phyloP scores from a whole-genome alignment of 441 rosid genomes.

The Viola pubescens region DNA sequence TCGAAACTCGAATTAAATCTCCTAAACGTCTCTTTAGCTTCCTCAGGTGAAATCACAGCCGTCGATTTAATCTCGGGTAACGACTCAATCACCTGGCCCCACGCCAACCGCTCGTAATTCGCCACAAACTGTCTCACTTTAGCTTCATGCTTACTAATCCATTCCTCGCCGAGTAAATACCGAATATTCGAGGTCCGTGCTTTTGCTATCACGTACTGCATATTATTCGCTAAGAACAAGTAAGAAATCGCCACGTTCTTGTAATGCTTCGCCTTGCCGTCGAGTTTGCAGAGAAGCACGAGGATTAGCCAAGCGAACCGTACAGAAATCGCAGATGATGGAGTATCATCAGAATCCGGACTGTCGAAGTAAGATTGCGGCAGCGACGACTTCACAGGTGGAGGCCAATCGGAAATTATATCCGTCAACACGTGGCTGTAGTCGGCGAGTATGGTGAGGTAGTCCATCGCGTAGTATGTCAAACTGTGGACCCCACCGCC shows the following conservation, averaged over 20 bases:
- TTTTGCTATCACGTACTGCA: constrained; percentile 39
- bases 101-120: constrained; percentile 56
- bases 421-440: constrained; percentile 40
- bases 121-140: constrained; percentile 46
- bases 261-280: constrained; percentile 53
- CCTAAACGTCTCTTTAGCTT: constrained; percentile 34
- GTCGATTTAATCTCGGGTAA: constrained; percentile 32
- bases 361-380: constrained; percentile 40
- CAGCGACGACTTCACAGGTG: constrained; percentile 29
- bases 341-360: constrained; percentile 22
- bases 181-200: constrained; percentile 46
- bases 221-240: constrained; percentile 72
- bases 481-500: constrained; percentile 56
- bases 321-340: constrained; percentile 30
- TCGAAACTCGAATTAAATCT: constrained; percentile 46
- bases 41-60: constrained; percentile 23
- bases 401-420: constrained; percentile 39
- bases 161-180: constrained; percentile 55
- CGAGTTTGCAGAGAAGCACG: constrained; percentile 66
- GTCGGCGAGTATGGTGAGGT: constrained; percentile 50
- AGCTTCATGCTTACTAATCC: constrained; percentile 48
- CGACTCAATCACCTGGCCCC: constrained; percentile 37
- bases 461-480: constrained; percentile 42
- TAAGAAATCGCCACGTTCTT: constrained; percentile 46
- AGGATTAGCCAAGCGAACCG: constrained; percentile 62